Percentiles rank a stretch among this genome's conserved stretches.
These are phyloP conservation scores for Xylaria multiplex DNA, from an alignment of 2,329 filamentous ascomycete genomes.

Conservation along the genomic window DNA sequence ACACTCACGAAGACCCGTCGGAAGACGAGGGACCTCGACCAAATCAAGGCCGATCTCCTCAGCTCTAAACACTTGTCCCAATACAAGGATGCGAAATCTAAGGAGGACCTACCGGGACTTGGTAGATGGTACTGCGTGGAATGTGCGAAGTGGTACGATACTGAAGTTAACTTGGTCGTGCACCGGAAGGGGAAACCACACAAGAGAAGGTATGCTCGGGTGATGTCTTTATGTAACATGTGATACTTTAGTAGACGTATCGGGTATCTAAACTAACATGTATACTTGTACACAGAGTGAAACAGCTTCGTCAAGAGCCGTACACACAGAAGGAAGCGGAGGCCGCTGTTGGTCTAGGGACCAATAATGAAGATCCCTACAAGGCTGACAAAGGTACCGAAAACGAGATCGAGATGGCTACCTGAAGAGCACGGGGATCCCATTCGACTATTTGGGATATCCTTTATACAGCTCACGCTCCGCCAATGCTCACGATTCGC, in stretches of 20 bases:
- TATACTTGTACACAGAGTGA: constrained; percentile 69
- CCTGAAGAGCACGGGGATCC: constrained; percentile 36
- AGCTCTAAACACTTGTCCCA: constrained; percentile 82
- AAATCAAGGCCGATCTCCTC: constrained; percentile 84
- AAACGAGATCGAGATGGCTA: constrained; percentile 55
- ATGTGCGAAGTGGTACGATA: constrained; percentile 97
- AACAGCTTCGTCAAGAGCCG: constrained; percentile 82
- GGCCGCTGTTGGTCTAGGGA: constrained; percentile 76
- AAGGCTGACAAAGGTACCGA: constrained; percentile 43
- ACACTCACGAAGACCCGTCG: constrained; percentile 80
- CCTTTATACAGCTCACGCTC: constrained; percentile 9
- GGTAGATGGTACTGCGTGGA: constrained; percentile 89
- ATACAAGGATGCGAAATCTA: constrained; percentile 80
- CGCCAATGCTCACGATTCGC: neutral
- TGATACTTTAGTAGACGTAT: neutral
- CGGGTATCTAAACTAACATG: constrained; percentile 40
- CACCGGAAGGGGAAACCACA: constrained; percentile 92
- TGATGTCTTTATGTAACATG: neutral
- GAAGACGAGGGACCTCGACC: constrained; percentile 85
- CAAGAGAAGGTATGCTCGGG: constrained; percentile 75
- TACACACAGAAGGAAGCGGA: constrained; percentile 89
- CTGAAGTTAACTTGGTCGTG: constrained; percentile 75
- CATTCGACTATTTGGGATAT: constrained; percentile 10
- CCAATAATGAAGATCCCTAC: constrained; percentile 67
- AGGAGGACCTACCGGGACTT: constrained; percentile 87